A percentile compares a stretch with the other conserved stretches of the same genome.
phyloP scores from a whole-genome alignment of 2,329 filamentous ascomycete genomes.

The Coleophoma eucalyptorum region DNA sequence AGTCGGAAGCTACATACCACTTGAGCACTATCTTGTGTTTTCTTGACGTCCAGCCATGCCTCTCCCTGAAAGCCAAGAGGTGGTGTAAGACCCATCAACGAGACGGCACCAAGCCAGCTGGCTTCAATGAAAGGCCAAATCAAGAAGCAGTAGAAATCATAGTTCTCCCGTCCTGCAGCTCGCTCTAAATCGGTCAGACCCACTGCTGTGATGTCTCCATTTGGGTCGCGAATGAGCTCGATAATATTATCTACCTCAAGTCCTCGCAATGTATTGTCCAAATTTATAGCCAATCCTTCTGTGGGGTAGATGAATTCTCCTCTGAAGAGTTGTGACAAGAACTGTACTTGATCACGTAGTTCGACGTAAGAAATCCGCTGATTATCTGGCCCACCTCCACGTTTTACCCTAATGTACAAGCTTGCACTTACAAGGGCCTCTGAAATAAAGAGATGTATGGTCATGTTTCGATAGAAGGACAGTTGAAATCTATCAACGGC shows the following conservation, averaged over 20 bases:
- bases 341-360: slow-evolving; percentile 75
- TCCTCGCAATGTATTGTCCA: slow-evolving; percentile 73
- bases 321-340: slow-evolving; percentile 89
- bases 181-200: slow-evolving; percentile 77
- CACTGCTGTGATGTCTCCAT: slow-evolving; percentile 57
- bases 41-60: slow-evolving; percentile 73
- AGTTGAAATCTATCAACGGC: slow-evolving; percentile 96
- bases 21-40: slow-evolving; percentile 78
- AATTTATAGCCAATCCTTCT: slow-evolving; percentile 74
- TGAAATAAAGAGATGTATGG: slow-evolving; percentile 94
- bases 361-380: slow-evolving; percentile 76
- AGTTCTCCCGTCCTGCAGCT: slow-evolving; percentile 81
- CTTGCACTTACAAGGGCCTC: slow-evolving; percentile 87
- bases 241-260: slow-evolving; percentile 80
- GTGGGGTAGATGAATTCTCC: slow-evolving; percentile 96
- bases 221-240: slow-evolving; percentile 54
- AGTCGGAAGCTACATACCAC: slow-evolving; percentile 49
- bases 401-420: slow-evolving; percentile 88
- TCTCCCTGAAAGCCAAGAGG: slow-evolving; percentile 53
- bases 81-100: slow-evolving; percentile 80
- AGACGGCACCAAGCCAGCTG: slow-evolving; percentile 86
- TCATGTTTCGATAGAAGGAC: slow-evolving; percentile 99
- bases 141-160: slow-evolving; percentile 97
- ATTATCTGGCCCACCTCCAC: slow-evolving; percentile 76
- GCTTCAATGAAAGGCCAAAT: slow-evolving; percentile 99